phyloP scores from a whole-genome alignment of 2,329 filamentous ascomycete genomes.

The Scedosporium minutisporum region DNA sequence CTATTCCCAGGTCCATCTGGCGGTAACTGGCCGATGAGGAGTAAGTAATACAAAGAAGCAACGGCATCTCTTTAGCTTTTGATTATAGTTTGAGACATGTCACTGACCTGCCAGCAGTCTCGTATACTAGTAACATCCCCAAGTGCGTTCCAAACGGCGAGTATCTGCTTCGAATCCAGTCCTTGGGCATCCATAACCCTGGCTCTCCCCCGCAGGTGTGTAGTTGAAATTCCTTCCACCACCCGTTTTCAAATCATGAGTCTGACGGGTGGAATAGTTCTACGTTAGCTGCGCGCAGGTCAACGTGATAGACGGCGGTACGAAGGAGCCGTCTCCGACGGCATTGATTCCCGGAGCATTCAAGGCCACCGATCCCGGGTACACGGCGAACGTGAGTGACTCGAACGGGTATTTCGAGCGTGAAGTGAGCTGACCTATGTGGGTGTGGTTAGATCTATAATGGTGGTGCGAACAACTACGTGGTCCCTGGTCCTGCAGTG shows the following conservation, averaged over 20 bases:
- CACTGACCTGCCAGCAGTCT: not conserved
- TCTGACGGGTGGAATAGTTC: slow-evolving; percentile 22
- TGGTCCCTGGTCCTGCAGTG: slow-evolving; percentile 4
- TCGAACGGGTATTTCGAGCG: not conserved
- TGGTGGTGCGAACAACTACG: slow-evolving; percentile 2
- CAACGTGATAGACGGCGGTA: slow-evolving; percentile 30
- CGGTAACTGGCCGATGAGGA: slow-evolving; percentile 3
- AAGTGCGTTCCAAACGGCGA: slow-evolving; percentile 41
- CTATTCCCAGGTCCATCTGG: not conserved
- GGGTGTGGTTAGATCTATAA: not conserved
- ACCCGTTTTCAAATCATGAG: not conserved
- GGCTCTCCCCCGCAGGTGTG: slow-evolving; percentile 21
- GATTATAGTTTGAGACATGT: too few relatives aligned
- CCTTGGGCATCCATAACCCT: slow-evolving; percentile 51
- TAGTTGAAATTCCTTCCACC: not conserved
- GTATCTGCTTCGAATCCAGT: slow-evolving; percentile 49
- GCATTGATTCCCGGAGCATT: slow-evolving; percentile 30
- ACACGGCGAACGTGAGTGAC: slow-evolving; percentile 19
- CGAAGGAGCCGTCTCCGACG: slow-evolving; percentile 29
- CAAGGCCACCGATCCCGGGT: slow-evolving; percentile 32
- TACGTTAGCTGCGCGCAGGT: slow-evolving; percentile 37
- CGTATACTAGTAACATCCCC: slow-evolving; percentile 33
- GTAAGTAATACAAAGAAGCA: not conserved
- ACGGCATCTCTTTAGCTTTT: not conserved
- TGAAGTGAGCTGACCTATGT: too few relatives aligned